These are phyloP conservation scores for Salinomyces thailandicus DNA, from an alignment of 2,329 filamentous ascomycete genomes.

Conservation along the genomic window DNA sequence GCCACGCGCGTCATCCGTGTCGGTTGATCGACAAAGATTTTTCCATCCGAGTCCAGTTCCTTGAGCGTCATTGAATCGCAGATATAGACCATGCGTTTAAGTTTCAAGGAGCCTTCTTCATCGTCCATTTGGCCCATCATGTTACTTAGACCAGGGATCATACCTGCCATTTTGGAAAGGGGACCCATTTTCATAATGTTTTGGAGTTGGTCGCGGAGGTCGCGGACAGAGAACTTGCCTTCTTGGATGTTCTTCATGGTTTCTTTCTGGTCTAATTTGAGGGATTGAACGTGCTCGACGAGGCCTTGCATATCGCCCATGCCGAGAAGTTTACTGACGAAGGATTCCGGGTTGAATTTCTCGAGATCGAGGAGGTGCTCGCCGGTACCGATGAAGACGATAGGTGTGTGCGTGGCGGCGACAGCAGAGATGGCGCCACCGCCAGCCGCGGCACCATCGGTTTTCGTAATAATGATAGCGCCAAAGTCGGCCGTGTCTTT, in stretches of 20 bases:
- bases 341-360: slow-evolving; percentile 82
- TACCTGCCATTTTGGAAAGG: slow-evolving; percentile 91
- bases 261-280: slow-evolving; percentile 95
- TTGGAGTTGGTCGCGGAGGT: slow-evolving; percentile 85
- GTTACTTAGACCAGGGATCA: slow-evolving; percentile 91
- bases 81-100: slow-evolving; percentile 98
- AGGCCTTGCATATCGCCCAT: slow-evolving; percentile 96
- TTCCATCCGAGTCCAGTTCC: slow-evolving; percentile 90
- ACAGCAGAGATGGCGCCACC: slow-evolving; percentile 97
- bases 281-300: slow-evolving; percentile 89
- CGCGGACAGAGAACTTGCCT: slow-evolving; percentile 89
- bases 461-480: slow-evolving; percentile 98
- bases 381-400: slow-evolving; percentile 95
- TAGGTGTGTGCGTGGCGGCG: slow-evolving; percentile 89
- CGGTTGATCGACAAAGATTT: slow-evolving; percentile 85
- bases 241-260: slow-evolving; percentile 98
- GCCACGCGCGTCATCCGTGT: slow-evolving; percentile 88
- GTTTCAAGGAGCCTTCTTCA: slow-evolving; percentile 83
- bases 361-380: slow-evolving; percentile 96
- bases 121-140: slow-evolving; percentile 97
- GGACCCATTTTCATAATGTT: slow-evolving; percentile 99
- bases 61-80: slow-evolving; percentile 97
- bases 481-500: slow-evolving; percentile 96
- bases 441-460: slow-evolving; percentile 86
- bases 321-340: slow-evolving; percentile 84